Evolutionary conservation across 1,284 basidiomycete species (phyloP), one percentile per base, ranked within the genome.

Genomic region (Irpex sp.): DNA sequence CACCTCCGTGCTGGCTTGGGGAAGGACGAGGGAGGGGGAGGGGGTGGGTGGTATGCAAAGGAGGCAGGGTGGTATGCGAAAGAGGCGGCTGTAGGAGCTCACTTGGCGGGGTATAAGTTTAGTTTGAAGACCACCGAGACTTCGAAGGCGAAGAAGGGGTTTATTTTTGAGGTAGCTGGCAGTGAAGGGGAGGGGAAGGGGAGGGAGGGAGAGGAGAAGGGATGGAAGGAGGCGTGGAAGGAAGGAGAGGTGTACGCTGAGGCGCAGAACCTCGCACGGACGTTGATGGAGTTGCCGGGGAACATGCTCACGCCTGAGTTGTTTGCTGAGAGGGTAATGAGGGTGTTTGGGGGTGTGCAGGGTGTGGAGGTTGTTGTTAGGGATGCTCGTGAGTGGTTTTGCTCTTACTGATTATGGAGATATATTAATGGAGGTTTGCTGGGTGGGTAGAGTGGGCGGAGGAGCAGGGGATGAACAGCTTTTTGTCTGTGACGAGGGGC

Each of bases 401-500:
- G 53, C 54, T 1, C 15, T 46, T 60, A 15, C 15, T 43, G n/a
- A 17, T 49, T n/a, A 26, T 3, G 59, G 39, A 37, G 63, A 35
- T 37, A 21, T 51, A 37, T n/a, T 26, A 19, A 7, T 66, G n/a
- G 61, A 4, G 4, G 3, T 33, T 6, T 33, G 5, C 1, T 33
- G 31, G 5, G 31, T 33, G 31, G 5, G 17, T 62, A 88, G 87
- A 78, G 4, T 95, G 94, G 93, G 92, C 92, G 9, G 80, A 84
- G 61, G 81, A 89, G 74, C 90, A 92, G 78, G 88, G 88, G 63
- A 95, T 95, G 94, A 83, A 87, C 68, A 87, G 90, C 1, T 95
- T 96, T 85, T 85, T 97, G 31, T 94, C 93, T 0, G 94, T 97
- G 4, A 88, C 92, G 6, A 86, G 88, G 63, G 94, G 94, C 35